Conservation (phyloP, 202 grass and related monocot genomes). For the Cymbopogon flexuosus region DNA sequence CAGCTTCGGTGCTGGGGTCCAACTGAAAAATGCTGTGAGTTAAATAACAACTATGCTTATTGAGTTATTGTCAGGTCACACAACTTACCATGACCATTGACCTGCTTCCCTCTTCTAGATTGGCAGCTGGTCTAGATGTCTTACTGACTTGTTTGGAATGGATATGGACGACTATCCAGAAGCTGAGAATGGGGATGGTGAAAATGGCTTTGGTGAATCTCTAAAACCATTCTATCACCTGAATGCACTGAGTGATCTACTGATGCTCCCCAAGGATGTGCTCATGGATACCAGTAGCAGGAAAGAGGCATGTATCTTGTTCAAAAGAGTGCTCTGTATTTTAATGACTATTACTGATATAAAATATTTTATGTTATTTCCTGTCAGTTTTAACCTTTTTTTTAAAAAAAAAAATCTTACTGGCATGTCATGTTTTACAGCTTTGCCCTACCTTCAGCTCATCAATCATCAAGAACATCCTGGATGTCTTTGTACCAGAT, state of each 20-base stretch:
- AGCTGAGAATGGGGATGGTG: constrained; percentile 38
- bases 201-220: constrained; percentile 38
- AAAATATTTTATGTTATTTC: not conserved
- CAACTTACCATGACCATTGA: not conserved
- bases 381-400: not conserved
- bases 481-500: constrained; percentile 68
- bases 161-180: constrained; percentile 64
- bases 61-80: constrained; percentile 9
- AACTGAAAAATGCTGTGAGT: constrained; percentile 95
- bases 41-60: not conserved
- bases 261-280: constrained; percentile 94
- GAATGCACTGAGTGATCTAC: constrained; percentile 89
- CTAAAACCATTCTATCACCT: constrained; percentile 61
- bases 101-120: constrained; percentile 53
- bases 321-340: not conserved
- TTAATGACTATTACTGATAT: not conserved
- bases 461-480: constrained; percentile 60
- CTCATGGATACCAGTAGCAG: constrained; percentile 62
- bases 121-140: constrained; percentile 84
- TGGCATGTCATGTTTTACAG: constrained; percentile 40
- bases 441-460: constrained; percentile 78
- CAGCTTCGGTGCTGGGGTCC: constrained; percentile 85
- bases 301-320: constrained; percentile 60
- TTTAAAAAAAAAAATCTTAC: not conserved
- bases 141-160: constrained; percentile 74